Evolutionary conservation across 805 yeast species (phyloP), one percentile per base, ranked within the genome.

Genomic region (Cyberlindnera samutprakarnensis): DNA sequence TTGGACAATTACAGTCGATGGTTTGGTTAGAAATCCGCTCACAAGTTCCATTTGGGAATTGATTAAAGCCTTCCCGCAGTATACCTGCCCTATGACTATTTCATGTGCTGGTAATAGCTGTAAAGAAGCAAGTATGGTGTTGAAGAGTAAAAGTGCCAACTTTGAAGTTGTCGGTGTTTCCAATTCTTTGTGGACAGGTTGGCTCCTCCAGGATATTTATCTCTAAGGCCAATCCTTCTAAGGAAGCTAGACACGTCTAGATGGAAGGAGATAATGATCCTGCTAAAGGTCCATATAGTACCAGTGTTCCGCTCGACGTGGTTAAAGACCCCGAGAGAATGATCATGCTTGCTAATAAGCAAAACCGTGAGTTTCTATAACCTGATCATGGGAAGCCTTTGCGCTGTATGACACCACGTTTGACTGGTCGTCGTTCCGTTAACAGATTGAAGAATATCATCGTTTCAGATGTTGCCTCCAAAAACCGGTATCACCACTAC

Each of bases 381-480:
- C 62, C 61, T 2, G 64, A 59, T 34, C 64, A 59, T 34, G 61
- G 62, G 3, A 47, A 41, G 18, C 64, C 64, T 2, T 34, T 58
- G 12, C 43, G 64, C 24, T 58, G 53, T 7, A 44, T 59, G 4
- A 49, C 57, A 2, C 63, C 63, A 4, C 62, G 63, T n/a, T 53
- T 56, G 18, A 56, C 58, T 43, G 64, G 64, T 19, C 63, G 64
- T 4, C 42, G 63, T 14, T 53, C 59, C n/a, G 64, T 59, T 22
- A 59, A 59, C 33, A 58, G 63, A 62, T 37, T 59, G 14, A 51
- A 44, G 26, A 43, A 39, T 28, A 36, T 59, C 10, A 30, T 53
- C 12, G 38, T 59, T 14, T 41, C 57, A 11, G 60, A 55, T 16
- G 30, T 18, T 10, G 62, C 62, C 4, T 56, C 62, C 0, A 49